Conservation (phyloP, 805 yeast species). For the Candida mattraensis region DNA sequence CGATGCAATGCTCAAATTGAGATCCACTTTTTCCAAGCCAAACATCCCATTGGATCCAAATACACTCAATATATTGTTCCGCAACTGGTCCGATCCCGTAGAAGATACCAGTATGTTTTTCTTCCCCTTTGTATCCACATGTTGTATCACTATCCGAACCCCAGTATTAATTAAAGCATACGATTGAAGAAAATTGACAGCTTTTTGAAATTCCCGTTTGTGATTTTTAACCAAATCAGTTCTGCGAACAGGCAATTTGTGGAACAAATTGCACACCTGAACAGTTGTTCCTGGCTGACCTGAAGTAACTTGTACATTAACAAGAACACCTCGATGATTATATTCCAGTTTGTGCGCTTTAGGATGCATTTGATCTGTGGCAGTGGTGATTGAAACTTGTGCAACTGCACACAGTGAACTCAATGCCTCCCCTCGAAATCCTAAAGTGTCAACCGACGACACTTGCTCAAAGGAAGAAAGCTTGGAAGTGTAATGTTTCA, state of each 20-base stretch:
- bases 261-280: conserved; percentile 57
- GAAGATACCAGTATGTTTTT: conserved; percentile 59
- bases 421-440: conserved; percentile 82
- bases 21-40: conserved; percentile 53
- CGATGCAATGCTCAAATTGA: conserved; percentile 38
- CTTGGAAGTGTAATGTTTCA: conserved; percentile 70
- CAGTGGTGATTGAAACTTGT: conserved; percentile 48
- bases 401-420: conserved; percentile 65
- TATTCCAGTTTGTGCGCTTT: conserved; percentile 56
- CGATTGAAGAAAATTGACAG: conserved; percentile 61
- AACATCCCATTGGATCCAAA: conserved; percentile 68
- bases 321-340: conserved; percentile 54
- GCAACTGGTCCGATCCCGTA: conserved; percentile 47
- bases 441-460: conserved; percentile 50
- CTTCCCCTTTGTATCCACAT: conserved; percentile 47
- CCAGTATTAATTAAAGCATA: conserved; percentile 62
- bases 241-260: conserved; percentile 75
- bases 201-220: conserved; percentile 70
- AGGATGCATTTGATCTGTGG: conserved; percentile 49
- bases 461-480: conserved; percentile 56
- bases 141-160: conserved; percentile 60
- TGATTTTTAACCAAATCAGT: conserved; percentile 67
- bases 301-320: conserved; percentile 36
- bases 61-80: conserved; percentile 61
- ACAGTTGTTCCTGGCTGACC: conserved; percentile 74